Evolutionary conservation across 1,139 yeast genomes (phyloP), one percentile per base, ranked within the genome.

Genomic region (Dujonia santamariae): DNA sequence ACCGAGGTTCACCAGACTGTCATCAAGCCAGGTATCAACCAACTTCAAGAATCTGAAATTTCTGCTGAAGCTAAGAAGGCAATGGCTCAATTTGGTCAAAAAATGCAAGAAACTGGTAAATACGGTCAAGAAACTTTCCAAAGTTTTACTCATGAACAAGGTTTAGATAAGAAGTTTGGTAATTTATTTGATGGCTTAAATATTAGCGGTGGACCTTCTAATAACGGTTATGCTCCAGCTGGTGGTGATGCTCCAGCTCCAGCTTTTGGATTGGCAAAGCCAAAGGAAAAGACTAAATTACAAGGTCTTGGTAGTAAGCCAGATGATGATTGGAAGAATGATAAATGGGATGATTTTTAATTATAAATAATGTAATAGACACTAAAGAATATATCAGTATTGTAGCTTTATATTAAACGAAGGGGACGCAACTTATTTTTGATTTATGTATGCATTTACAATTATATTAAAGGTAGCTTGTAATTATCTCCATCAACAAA

Each of bases 11-110:
- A 85, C 48, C 95, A 88, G 48, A 64, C 81, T 6, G 95, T 88
- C 39, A 87, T 92, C 47, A 86, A 85, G 56, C 98, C 98, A 13
- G 79, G 94, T 29, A 74, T 87, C 54, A 80, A 78, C 50, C 88
- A 85, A 50, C 67, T 92, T 45, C 85, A 87, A 40, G 87, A 84
- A 41, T 79, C 85, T 43, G 97, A 90, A 43, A 60, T 86, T 30
- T 78, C 92, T 22, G 66, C 61, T 37, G 96, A 88, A 53, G 92
- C 97, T 7, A 80, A 75, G 45, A 76, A 86, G 50, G 98, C 97
- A 19, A 85, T 94, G 77, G 83, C 88, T 40, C 97, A 92, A 63
- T 92, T 90, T 65, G 97, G 97, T 31, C 95, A 85, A 56, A 86
- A 80, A 53, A 85, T 90, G 71, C 95, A 85, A 54, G 95, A 87